A percentile compares a stretch with the other conserved stretches of the same genome.
These are phyloP conservation scores for Knufia petricola DNA, from an alignment of 2,329 filamentous ascomycete genomes.

Conservation along the genomic window DNA sequence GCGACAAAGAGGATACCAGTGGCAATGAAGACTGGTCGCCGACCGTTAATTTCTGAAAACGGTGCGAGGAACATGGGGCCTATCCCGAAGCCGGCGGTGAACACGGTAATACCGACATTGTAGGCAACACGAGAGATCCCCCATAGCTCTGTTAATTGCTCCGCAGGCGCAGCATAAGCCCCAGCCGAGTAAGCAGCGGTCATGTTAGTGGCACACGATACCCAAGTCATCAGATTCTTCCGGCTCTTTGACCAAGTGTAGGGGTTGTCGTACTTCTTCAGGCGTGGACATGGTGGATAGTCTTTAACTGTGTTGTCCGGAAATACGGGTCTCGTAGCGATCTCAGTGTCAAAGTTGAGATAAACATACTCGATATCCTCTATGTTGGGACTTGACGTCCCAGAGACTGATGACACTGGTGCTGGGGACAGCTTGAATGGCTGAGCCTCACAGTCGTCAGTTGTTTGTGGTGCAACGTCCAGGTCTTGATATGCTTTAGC, in stretches of 20 bases:
- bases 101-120: slow-evolving; percentile 64
- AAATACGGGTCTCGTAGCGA: slow-evolving; percentile 15
- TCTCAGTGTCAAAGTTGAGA: slow-evolving; percentile 18
- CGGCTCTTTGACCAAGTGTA: slow-evolving; percentile 60
- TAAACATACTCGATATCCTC: slow-evolving; percentile 17
- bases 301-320: slow-evolving; percentile 10
- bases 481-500: background rate
- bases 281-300: slow-evolving; percentile 42
- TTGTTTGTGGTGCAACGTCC: background rate
- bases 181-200: slow-evolving; percentile 74
- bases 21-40: slow-evolving; percentile 69
- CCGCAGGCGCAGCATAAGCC: slow-evolving; percentile 61
- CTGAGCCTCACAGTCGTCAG: background rate
- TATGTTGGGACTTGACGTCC: background rate
- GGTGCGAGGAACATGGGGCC: slow-evolving; percentile 84
- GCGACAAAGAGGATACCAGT: slow-evolving; percentile 64
- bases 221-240: slow-evolving; percentile 62
- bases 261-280: slow-evolving; percentile 59
- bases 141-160: slow-evolving; percentile 57
- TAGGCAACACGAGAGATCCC: slow-evolving; percentile 54
- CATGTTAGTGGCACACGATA: slow-evolving; percentile 67
- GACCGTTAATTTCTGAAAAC: slow-evolving; percentile 78
- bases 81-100: slow-evolving; percentile 70
- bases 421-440: background rate
- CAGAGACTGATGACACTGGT: background rate